Conservation (phyloP, 805 yeast genomes). For the Clavispora vitiphila region DNA sequence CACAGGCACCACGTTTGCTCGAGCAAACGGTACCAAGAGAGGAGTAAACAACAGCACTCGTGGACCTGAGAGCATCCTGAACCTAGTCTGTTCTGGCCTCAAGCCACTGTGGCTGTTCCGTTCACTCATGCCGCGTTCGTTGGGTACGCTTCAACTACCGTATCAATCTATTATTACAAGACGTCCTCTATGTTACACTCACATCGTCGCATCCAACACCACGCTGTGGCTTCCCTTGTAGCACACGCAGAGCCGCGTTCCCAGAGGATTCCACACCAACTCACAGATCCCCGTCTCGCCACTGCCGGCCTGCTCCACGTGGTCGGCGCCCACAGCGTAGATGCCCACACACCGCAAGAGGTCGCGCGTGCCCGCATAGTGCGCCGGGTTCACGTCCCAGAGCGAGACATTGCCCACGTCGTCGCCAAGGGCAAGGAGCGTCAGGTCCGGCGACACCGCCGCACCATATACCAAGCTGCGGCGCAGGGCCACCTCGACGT, state of each 20-base stretch:
- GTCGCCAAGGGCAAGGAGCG: constrained; percentile 58
- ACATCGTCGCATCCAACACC: constrained; percentile 8
- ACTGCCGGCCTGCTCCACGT: constrained; percentile 3
- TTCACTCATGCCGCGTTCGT: no score
- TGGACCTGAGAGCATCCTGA: no score
- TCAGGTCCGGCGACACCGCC: constrained; percentile 44
- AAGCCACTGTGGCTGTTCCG: no score
- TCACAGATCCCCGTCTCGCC: constrained; percentile 31
- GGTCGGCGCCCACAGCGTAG: neutral
- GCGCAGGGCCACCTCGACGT: constrained; percentile 21
- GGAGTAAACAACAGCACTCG: no score
- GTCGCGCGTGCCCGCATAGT: constrained; percentile 9
- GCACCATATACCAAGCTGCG: constrained; percentile 55
- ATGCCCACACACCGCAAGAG: constrained; percentile 25
- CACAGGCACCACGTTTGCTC: no score
- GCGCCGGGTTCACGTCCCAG: constrained; percentile 37
- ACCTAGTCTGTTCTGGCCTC: no score
- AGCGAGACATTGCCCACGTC: constrained; percentile 55
- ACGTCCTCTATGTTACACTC: neutral
- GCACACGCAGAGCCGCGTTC: constrained; percentile 25
- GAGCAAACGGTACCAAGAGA: no score
- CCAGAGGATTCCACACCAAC: constrained; percentile 30
- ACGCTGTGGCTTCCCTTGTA: constrained; percentile 28
- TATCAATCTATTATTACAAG: neutral
- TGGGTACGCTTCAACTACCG: no score